Conservation (phyloP, 148 eudicot genomes). For the Silene latifolia region DNA sequence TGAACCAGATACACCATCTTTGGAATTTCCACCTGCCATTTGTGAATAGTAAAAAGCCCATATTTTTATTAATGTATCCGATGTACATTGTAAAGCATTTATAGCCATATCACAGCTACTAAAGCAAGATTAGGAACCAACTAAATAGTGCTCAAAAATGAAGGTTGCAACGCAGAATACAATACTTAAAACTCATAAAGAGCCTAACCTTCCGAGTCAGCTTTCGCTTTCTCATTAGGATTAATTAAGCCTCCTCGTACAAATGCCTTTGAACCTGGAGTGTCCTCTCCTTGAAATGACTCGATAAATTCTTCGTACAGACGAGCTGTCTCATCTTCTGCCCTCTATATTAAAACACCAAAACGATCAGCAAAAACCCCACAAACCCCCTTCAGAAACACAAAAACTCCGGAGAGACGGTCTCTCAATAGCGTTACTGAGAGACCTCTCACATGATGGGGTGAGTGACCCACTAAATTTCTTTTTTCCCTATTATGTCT, state of each 20-base stretch:
- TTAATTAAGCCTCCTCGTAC: conserved; percentile 91
- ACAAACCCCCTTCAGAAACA: not conserved
- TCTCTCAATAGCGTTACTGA: too few relatives aligned
- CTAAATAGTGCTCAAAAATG: conserved; percentile 7
- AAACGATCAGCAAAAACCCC: conserved; percentile 5
- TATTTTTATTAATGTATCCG: conserved; percentile 76
- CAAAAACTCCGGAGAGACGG: too few relatives aligned
- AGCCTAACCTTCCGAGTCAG: conserved; percentile 71
- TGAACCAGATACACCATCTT: conserved; percentile 99
- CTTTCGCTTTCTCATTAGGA: conserved; percentile 70
- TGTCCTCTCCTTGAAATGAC: conserved; percentile 82
- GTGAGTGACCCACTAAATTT: too few relatives aligned
- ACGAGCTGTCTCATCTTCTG: conserved; percentile 89
- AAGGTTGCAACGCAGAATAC: conserved; percentile 8
- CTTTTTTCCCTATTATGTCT: too few relatives aligned
- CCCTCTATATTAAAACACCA: conserved; percentile 50
- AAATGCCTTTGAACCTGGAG: conserved; percentile 79
- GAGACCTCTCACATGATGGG: too few relatives aligned
- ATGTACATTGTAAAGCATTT: conserved; percentile 48
- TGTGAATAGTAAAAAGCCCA: conserved; percentile 91
- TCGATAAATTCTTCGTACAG: conserved; percentile 84
- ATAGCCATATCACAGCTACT: conserved; percentile 42
- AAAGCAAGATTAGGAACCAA: conserved; percentile 6
- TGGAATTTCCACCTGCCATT: conserved; percentile 99
- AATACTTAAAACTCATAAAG: conserved; percentile 16